phyloP scores from a whole-genome alignment of 2,329 filamentous ascomycete genomes.

The Hymenoscyphus salicellus region DNA sequence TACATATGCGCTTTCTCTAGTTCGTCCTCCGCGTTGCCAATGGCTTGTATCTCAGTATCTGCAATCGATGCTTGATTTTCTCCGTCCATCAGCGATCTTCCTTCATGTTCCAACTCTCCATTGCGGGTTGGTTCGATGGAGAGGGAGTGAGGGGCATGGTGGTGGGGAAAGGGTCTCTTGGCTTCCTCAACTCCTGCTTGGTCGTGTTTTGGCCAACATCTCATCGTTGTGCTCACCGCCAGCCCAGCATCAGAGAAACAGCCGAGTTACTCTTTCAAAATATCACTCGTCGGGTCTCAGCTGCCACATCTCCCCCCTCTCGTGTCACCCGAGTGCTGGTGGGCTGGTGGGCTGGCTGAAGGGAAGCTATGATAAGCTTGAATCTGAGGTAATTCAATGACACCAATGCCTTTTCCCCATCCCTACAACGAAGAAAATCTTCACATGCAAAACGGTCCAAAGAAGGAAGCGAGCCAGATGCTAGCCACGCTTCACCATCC shows the following conservation, averaged over 20 bases:
- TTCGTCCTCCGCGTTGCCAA: not conserved
- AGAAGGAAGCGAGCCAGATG: not conserved
- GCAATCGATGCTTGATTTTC: not conserved
- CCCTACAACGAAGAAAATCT: not conserved
- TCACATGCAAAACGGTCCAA: not conserved
- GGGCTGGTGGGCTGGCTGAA: not conserved
- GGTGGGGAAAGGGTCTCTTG: constrained; percentile 1
- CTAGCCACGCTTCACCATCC: not conserved
- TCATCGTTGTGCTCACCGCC: not conserved
- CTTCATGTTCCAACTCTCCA: not conserved
- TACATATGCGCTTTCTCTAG: not conserved
- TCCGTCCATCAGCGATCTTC: not conserved
- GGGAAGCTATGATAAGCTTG: not conserved
- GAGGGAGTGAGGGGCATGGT: not conserved
- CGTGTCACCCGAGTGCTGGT: not conserved
- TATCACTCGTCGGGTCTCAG: not conserved
- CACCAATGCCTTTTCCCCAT: not conserved
- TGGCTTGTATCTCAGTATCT: not conserved
- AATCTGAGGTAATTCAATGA: not conserved
- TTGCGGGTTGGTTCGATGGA: not conserved
- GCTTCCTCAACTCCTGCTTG: constrained; percentile 1
- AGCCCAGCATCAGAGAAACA: not conserved
- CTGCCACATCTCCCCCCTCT: not conserved
- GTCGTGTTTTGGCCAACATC: not conserved
- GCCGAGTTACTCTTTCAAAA: not conserved